Percentiles rank a stretch among this genome's conserved stretches.
Evolutionary conservation across 179 eudicot species (phyloP).

Genomic region (Heliamphora pulchella): DNA sequence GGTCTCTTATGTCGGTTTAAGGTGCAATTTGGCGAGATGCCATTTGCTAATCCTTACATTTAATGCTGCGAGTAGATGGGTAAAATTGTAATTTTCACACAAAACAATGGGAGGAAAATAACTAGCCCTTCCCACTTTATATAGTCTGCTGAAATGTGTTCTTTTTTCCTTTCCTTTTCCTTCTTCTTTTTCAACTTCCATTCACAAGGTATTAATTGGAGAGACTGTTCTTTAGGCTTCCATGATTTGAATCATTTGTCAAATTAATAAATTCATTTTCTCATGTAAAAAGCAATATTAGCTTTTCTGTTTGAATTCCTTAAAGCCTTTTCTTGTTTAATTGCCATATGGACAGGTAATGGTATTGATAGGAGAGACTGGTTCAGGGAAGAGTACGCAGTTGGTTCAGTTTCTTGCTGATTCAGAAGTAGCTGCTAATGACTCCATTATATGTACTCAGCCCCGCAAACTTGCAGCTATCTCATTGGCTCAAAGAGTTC

Average conservation of each 20-base stretch:
- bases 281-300: background rate
- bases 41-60: too few relatives aligned
- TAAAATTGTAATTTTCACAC: too few relatives aligned
- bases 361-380: slow-evolving; percentile 92
- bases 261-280: background rate
- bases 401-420: slow-evolving; percentile 87
- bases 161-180: background rate
- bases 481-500: slow-evolving; percentile 67
- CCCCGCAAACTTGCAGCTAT: slow-evolving; percentile 90
- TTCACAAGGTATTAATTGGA: background rate
- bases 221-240: background rate
- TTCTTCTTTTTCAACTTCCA: background rate
- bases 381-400: slow-evolving; percentile 98
- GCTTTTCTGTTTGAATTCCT: background rate
- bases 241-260: background rate
- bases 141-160: background rate
- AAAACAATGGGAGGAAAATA: too few relatives aligned
- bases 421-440: slow-evolving; percentile 55
- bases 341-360: slow-evolving; percentile 42
- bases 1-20: too few relatives aligned
- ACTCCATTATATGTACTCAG: slow-evolving; percentile 76
- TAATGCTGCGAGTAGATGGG: too few relatives aligned
- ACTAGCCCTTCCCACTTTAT: too few relatives aligned
- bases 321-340: background rate
- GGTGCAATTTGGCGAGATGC: too few relatives aligned